A percentile compares a stretch with the other conserved stretches of the same genome.
Evolutionary conservation across 1,139 yeast genomes (phyloP).

Genomic region (Geotrichum phurueaensis): DNA sequence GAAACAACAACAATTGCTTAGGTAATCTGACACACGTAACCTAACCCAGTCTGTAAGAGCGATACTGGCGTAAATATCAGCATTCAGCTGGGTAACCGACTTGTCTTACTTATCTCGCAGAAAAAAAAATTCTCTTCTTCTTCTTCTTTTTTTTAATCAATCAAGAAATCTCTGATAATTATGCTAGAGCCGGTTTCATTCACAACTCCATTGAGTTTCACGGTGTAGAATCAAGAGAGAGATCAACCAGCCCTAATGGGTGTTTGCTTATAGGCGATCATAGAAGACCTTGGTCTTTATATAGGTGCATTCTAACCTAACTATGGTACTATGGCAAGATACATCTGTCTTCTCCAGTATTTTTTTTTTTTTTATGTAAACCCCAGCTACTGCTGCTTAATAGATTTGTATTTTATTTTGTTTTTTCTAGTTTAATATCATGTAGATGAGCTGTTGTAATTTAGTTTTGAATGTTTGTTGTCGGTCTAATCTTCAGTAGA

Average conservation of each 20-base stretch:
- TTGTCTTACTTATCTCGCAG: background rate
- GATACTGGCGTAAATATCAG: background rate
- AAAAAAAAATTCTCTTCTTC: background rate
- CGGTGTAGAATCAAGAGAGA: conserved; percentile 15
- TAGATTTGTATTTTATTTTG: too few relatives aligned
- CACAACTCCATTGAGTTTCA: background rate
- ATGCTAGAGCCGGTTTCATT: conserved; percentile 14
- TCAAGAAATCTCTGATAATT: conserved; percentile 4
- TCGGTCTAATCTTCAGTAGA: too few relatives aligned
- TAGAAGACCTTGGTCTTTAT: background rate
- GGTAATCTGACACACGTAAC: background rate
- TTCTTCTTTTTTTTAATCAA: conserved; percentile 5
- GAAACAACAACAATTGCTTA: background rate
- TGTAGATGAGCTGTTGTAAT: too few relatives aligned
- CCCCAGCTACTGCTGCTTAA: too few relatives aligned
- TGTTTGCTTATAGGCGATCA: background rate
- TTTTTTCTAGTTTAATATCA: too few relatives aligned
- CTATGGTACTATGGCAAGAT: conserved; percentile 4
- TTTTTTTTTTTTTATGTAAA: background rate
- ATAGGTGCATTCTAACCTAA: background rate
- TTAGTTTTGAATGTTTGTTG: too few relatives aligned
- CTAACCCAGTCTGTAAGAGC: background rate
- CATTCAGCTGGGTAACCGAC: background rate
- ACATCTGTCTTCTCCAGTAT: background rate
- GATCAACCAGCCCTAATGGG: background rate